phyloP scores from a whole-genome alignment of 2,329 filamentous ascomycete species.

The Parascedosporium putredinis region DNA sequence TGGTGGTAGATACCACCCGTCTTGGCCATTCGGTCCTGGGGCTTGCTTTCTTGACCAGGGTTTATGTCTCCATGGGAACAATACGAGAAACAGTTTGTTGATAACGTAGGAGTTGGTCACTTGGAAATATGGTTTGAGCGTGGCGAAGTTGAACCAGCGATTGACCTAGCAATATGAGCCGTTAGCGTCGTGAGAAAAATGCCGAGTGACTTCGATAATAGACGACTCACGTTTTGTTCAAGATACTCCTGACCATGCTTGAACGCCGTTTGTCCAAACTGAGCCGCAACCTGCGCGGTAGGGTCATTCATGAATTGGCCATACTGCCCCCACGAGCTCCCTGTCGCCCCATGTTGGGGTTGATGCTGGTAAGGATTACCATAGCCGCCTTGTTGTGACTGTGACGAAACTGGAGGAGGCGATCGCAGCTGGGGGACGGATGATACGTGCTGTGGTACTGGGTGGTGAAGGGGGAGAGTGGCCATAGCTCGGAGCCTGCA shows the following conservation, averaged over 20 bases:
- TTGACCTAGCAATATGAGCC: slow-evolving; percentile 34
- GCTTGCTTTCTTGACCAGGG: slow-evolving; percentile 91
- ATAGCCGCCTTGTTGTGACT: slow-evolving; percentile 40
- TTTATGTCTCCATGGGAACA: slow-evolving; percentile 96
- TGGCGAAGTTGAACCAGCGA: slow-evolving; percentile 79
- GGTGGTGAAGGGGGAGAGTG: slow-evolving; percentile 93
- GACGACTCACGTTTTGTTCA: slow-evolving; percentile 85
- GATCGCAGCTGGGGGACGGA: slow-evolving; percentile 95
- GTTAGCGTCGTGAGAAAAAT: background rate
- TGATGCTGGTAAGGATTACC: slow-evolving; percentile 66
- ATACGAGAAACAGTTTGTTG: slow-evolving; percentile 83
- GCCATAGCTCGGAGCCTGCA: slow-evolving; percentile 80
- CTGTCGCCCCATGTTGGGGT: slow-evolving; percentile 24
- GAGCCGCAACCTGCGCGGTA: slow-evolving; percentile 86
- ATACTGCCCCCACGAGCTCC: slow-evolving; percentile 60
- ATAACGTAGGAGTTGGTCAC: slow-evolving; percentile 96
- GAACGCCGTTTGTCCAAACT: slow-evolving; percentile 86
- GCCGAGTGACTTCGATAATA: too few species aligned
- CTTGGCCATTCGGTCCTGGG: slow-evolving; percentile 57
- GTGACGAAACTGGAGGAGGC: slow-evolving; percentile 62
- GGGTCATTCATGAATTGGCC: slow-evolving; percentile 94
- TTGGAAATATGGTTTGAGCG: slow-evolving; percentile 98
- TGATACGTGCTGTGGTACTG: slow-evolving; percentile 95
- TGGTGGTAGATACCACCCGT: slow-evolving; percentile 76
- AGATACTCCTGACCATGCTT: slow-evolving; percentile 88